Evolutionary conservation across 805 yeast genomes (phyloP).

Genomic region (Candida lessepsii): DNA sequence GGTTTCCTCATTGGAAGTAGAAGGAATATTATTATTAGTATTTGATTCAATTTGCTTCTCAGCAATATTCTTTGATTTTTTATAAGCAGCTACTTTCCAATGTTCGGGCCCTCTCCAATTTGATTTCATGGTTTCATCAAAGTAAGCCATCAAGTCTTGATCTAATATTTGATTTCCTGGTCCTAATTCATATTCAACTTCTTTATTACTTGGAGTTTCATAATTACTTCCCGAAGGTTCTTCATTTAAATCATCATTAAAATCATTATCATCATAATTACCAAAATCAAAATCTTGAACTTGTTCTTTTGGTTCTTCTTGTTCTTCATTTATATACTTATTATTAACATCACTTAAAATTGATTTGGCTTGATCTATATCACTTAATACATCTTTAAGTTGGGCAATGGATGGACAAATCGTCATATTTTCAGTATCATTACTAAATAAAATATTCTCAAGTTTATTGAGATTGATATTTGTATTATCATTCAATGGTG

Average conservation of each 20-base stretch:
- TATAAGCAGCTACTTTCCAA: conserved; percentile 76
- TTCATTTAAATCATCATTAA: conserved; percentile 19
- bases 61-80: conserved; percentile 36
- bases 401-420: conserved; percentile 74
- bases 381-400: conserved; percentile 56
- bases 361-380: conserved; percentile 44
- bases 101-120: conserved; percentile 92
- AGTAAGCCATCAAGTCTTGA: conserved; percentile 71
- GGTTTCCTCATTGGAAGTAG: background rate
- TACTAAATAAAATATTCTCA: conserved; percentile 23
- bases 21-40: background rate
- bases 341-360: conserved; percentile 41
- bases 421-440: conserved; percentile 25
- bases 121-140: conserved; percentile 65
- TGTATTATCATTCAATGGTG: conserved; percentile 11
- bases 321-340: conserved; percentile 19
- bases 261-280: conserved; percentile 18
- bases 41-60: conserved; percentile 4
- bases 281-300: conserved; percentile 15
- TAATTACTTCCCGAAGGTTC: conserved; percentile 7
- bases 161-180: conserved; percentile 40
- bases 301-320: conserved; percentile 9
- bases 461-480: conserved; percentile 21
- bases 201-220: conserved; percentile 8
- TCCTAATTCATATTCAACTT: conserved; percentile 14